phyloP scores from a whole-genome alignment of 2,329 filamentous ascomycete genomes.

The Xylaria polymorpha region DNA sequence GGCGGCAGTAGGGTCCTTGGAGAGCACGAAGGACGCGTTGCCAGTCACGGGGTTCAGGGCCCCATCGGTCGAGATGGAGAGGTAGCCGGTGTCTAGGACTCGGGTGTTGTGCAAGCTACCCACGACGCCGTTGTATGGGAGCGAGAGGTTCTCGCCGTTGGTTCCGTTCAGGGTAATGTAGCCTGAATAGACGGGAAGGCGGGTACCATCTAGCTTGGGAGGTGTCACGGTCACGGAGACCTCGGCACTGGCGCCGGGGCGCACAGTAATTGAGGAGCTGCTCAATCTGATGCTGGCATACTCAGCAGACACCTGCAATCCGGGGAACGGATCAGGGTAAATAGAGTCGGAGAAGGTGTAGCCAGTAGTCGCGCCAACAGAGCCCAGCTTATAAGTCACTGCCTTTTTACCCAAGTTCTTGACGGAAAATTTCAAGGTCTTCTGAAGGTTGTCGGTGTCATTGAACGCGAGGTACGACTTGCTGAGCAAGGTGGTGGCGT shows the following conservation, averaged over 20 bases:
- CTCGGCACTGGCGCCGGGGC: conserved; percentile 49
- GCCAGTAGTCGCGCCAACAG: conserved; percentile 63
- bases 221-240: conserved; percentile 59
- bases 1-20: conserved; percentile 41
- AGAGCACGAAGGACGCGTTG: conserved; percentile 46
- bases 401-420: conserved; percentile 62
- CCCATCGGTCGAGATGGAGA: conserved; percentile 53
- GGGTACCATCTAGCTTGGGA: conserved; percentile 54
- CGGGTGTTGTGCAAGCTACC: conserved; percentile 53
- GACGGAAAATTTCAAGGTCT: conserved; percentile 64
- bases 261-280: conserved; percentile 49
- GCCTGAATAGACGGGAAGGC: conserved; percentile 61
- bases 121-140: conserved; percentile 52
- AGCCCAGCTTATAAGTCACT: conserved; percentile 64
- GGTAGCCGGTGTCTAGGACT: conserved; percentile 53
- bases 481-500: conserved; percentile 63
- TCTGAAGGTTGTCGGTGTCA: conserved; percentile 68
- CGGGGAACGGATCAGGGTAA: conserved; percentile 58
- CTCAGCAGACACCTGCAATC: conserved; percentile 53
- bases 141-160: conserved; percentile 53
- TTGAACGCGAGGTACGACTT: conserved; percentile 72
- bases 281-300: conserved; percentile 59
- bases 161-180: conserved; percentile 60
- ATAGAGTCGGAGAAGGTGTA: conserved; percentile 61
- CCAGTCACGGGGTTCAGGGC: conserved; percentile 43